Evolutionary conservation across 257 asterid genomes (phyloP), one percentile per base, ranked within the genome.

Genomic region (Plantago ovata): DNA sequence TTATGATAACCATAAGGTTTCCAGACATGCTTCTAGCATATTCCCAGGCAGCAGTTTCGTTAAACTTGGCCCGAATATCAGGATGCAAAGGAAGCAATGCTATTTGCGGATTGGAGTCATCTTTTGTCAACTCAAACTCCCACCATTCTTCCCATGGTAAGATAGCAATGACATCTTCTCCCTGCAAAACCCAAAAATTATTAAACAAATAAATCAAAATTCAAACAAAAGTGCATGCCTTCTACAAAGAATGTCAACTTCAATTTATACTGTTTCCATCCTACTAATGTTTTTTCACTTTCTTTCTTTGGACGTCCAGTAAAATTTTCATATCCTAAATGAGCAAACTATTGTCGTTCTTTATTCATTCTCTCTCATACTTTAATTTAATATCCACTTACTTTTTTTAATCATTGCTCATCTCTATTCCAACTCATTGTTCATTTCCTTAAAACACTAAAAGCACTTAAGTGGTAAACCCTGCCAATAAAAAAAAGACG

Each of bases 1-100:
- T 91, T 87, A 72, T 91, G 96, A 76, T 79, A 91, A 71, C 98
- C 98, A 66, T 91, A 91, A 13, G 94, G 87, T 48, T 46, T 68
- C 55, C 94, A 56, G 39, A 61, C 94, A 85, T 77, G 82, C 87
- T 82, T 48, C 53, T 62, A 44, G 85, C 90, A 76, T 82, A 85
- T 71, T 85, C 85, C 90, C 90, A 82, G 9, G 94, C 94, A 56
- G 87, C 94, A 64, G 73, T 75, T 62, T 75, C 85, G 4, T 85
- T 82, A 71, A 85, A 85, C 75, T 79, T 82, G 57, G 87, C 85
- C 48, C 82, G 78, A 48, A 85, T 74, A 7, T 79, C 81, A 43
- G 85, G 78, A 64, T 58, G 85, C 67, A 85, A 61, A 42, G 94
- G 94, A 66, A 85, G 85, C 58, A 85, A 54, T 3, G 90, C 87